Base-by-base conservation (phyloP, 2,329 filamentous ascomycete genomes). In the Verticillium alfalfae region DNA sequence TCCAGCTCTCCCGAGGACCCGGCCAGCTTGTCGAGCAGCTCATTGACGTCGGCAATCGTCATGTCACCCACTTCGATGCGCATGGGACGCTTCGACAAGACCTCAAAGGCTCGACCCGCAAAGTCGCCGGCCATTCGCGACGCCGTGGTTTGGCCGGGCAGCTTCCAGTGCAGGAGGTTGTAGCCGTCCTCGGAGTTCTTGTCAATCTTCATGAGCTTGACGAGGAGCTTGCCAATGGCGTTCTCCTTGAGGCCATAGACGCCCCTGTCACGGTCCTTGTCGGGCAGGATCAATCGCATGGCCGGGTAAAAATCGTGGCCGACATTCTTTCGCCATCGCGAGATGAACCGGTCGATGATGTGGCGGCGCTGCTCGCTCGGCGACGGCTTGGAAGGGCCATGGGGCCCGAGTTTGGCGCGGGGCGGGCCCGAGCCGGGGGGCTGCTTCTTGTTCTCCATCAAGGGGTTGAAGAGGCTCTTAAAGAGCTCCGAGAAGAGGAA, bases 171-270 rank as follows among this genome's bases (percentile, higher is more conserved):
- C 60, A 96, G 75, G 31, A 99, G 81, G 66, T 86, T 92, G 70
- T 89, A 89, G 0, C 89, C 94, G 77, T 98, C 94, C 65, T 96
- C 92, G 0, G 92, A 96, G 68, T 93, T 88, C 69, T 89, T 91
- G 77, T 93, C 89, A 69, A 99, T 96, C 71, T 93, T 94, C 81
- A 97, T 89, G 45, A 97, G 84, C 71, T 93, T 94, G 62, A 97
- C 91, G n/a, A 98, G 80, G 22, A 98, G 78, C 71, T 93, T 97
- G 10, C 89, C 94, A 63, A 99, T 93, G 5, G 88, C 86, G 72
- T 90, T 93, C 78, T 99, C 95, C 72, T 98, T 98, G 49, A 99
- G 80, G 1, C 94, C 92, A 70, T 98, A 99, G 80, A 97, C 93
- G 18, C 90, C 90, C 57, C 95, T 86, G 70, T 98, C 93, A 45